Conservation (phyloP, 208 protist genomes). For the Phytomonas francai region DNA sequence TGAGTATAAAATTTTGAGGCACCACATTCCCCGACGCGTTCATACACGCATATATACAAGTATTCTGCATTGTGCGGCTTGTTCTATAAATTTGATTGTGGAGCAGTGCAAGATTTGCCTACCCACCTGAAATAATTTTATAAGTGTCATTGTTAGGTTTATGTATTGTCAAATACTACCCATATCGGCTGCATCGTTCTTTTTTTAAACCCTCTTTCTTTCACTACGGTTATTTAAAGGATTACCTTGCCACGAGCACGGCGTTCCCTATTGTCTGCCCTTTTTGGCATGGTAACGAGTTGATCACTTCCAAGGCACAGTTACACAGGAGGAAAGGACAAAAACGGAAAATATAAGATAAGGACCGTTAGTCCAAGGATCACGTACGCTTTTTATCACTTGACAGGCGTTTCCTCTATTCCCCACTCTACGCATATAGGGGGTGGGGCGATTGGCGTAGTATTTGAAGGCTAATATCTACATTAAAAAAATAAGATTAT, state of each 20-base stretch:
- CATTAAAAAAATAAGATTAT: constrained; percentile 12
- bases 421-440: constrained; percentile 5
- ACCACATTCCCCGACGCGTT: background rate
- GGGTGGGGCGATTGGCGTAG: constrained; percentile 51
- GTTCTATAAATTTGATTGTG: background rate
- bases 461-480: constrained; percentile 21
- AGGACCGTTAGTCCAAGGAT: background rate
- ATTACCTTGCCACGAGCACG: background rate
- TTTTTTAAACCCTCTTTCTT: background rate
- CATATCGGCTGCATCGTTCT: background rate
- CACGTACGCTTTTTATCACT: background rate
- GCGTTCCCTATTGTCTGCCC: background rate
- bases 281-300: background rate
- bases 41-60: background rate
- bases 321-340: background rate
- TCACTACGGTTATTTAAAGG: background rate
- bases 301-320: background rate
- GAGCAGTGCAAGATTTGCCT: background rate
- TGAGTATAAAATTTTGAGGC: background rate
- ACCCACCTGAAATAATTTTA: background rate
- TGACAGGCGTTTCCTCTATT: background rate
- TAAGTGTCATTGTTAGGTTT: background rate
- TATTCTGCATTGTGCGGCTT: background rate
- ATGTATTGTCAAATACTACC: background rate
- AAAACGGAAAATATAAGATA: background rate